Evolutionary conservation across 2,329 filamentous ascomycete genomes (phyloP).

Genomic region (Venturiaceae sp.): DNA sequence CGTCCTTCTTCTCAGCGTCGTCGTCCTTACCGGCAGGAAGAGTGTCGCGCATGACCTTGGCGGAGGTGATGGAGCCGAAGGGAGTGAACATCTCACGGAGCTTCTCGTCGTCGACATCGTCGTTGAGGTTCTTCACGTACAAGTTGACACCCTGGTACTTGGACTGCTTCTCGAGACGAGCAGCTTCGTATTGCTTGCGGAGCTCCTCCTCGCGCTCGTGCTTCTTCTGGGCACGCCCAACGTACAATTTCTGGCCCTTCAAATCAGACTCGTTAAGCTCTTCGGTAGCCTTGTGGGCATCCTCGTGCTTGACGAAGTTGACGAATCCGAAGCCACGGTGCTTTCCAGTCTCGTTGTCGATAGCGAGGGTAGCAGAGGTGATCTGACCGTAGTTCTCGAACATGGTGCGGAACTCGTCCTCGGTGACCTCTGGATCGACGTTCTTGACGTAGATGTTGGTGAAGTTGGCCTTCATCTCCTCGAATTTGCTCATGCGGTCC

Average conservation of each 20-base stretch:
- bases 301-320: constrained; percentile 89
- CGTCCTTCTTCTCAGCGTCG: constrained; percentile 34
- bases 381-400: constrained; percentile 92
- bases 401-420: constrained; percentile 88
- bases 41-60: constrained; percentile 96
- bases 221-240: constrained; percentile 99
- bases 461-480: constrained; percentile 99
- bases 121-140: constrained; percentile 98
- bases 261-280: constrained; percentile 87
- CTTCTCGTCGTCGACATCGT: constrained; percentile 97
- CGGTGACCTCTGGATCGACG: constrained; percentile 71
- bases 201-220: constrained; percentile 99
- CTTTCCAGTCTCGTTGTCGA: constrained; percentile 75
- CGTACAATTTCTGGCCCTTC: constrained; percentile 91
- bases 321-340: constrained; percentile 94
- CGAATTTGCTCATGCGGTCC: constrained; percentile 99
- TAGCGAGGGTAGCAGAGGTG: constrained; percentile 88
- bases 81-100: constrained; percentile 85
- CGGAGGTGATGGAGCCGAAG: constrained; percentile 92
- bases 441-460: constrained; percentile 99
- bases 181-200: constrained; percentile 96
- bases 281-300: constrained; percentile 76
- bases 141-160: constrained; percentile 99
- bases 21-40: constrained; percentile 39
- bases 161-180: constrained; percentile 93